Conservation (phyloP, 495 filamentous ascomycete genomes). For the Clavariopsis aquatica region DNA sequence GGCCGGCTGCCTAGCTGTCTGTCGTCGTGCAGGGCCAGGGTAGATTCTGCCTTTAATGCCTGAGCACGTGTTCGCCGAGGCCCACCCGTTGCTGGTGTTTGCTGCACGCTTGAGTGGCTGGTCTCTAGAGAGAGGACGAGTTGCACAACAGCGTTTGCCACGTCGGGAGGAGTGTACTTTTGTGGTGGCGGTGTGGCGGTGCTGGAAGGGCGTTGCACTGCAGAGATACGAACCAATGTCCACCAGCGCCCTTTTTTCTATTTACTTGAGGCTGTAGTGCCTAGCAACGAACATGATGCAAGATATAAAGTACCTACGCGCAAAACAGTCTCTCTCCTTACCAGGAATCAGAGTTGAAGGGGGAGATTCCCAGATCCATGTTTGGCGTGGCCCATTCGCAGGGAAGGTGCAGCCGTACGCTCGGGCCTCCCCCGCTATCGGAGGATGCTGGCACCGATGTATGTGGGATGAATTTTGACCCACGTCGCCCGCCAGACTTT, state of each 20-base stretch:
- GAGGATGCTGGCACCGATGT: neutral
- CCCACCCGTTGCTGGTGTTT: neutral
- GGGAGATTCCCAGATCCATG: no score
- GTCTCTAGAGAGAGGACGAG: neutral
- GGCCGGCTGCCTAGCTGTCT: constrained; percentile 15
- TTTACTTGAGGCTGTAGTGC: no score
- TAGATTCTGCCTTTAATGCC: constrained; percentile 4
- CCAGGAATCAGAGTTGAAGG: no score
- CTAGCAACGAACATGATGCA: no score
- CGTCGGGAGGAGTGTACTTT: neutral
- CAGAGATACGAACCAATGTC: no score
- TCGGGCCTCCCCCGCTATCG: constrained; percentile 10
- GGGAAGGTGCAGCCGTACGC: neutral
- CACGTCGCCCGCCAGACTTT: neutral
- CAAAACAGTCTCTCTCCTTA: no score
- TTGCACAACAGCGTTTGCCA: constrained; percentile 1
- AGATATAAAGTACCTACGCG: no score
- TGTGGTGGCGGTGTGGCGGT: constrained; percentile 5
- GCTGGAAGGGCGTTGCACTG: no score
- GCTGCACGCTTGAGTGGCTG: constrained; percentile 3
- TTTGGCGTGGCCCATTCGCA: no score
- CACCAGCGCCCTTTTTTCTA: neutral
- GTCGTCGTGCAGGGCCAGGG: constrained; percentile 5
- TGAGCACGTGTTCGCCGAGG: constrained; percentile 5
- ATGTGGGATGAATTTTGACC: constrained; percentile 5